phyloP scores from a whole-genome alignment of 352 stramenopile species.

The Phytophthora colocasiae region DNA sequence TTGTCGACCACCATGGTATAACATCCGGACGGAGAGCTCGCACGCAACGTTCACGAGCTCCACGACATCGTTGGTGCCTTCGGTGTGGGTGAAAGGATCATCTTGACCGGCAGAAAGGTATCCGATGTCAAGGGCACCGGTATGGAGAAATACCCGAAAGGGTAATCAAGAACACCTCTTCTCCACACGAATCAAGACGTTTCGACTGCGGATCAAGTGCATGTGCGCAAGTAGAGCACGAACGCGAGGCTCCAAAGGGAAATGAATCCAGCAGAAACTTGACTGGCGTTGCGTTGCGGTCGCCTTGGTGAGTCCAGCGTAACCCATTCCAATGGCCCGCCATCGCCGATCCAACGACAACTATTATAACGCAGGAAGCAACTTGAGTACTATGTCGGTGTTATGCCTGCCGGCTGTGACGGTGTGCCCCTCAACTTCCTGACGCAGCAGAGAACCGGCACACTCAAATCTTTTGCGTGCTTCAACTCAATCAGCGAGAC shows the following conservation, averaged over 20 bases:
- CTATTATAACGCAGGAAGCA: no score
- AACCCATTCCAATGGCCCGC: conserved; percentile 6
- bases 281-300: background rate
- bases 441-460: conserved; percentile 13
- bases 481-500: no score
- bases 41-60: conserved; percentile 22
- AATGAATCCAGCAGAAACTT: conserved; percentile 18
- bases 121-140: conserved; percentile 4
- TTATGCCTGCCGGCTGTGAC: background rate
- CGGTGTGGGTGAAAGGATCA: conserved; percentile 15
- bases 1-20: conserved; percentile 20
- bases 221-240: conserved; percentile 8
- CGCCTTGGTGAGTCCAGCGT: background rate
- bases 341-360: no score
- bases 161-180: no score
- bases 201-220: conserved; percentile 2
- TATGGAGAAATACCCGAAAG: background rate
- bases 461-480: conserved; percentile 8
- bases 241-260: background rate
- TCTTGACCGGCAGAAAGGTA: conserved; percentile 6
- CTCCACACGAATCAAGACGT: background rate
- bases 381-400: background rate
- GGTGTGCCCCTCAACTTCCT: conserved; percentile 7
- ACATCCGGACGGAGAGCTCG: conserved; percentile 24
- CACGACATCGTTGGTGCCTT: conserved; percentile 26